Conservation (phyloP, 179 eudicot genomes). For the Silene vulgaris region DNA sequence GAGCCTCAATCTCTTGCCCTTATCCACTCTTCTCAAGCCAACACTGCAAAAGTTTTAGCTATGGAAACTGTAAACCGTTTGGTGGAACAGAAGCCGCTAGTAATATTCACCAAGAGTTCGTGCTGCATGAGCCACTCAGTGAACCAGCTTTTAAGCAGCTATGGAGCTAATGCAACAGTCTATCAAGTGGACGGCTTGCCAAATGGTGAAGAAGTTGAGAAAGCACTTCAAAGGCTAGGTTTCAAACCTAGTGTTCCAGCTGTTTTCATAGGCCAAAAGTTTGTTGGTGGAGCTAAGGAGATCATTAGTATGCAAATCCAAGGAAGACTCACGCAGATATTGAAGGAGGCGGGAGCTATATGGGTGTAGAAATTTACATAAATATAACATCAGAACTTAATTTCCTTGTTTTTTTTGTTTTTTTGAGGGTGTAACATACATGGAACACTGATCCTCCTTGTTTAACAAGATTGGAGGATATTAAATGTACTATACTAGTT, state of each 20-base stretch:
- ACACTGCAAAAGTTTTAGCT: not conserved
- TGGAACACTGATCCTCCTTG: not conserved
- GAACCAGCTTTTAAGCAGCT: slow-evolving; percentile 29
- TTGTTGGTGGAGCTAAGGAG: slow-evolving; percentile 38
- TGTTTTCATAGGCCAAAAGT: slow-evolving; percentile 28
- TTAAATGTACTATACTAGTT: slow-evolving; percentile 2
- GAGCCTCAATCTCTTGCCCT: not conserved
- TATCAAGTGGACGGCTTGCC: slow-evolving; percentile 31
- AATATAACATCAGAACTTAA: not conserved
- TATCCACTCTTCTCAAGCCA: not conserved
- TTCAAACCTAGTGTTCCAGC: slow-evolving; percentile 28
- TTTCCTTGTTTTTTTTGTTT: not conserved
- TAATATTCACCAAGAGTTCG: slow-evolving; percentile 36
- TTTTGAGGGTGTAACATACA: not conserved
- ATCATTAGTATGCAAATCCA: slow-evolving; percentile 32
- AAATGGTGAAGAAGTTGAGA: slow-evolving; percentile 29
- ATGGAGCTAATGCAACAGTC: slow-evolving; percentile 34
- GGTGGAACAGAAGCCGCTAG: slow-evolving; percentile 31
- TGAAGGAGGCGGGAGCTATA: slow-evolving; percentile 33
- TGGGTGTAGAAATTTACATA: slow-evolving; percentile 26
- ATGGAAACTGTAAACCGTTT: slow-evolving; percentile 26
- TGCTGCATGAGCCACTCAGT: slow-evolving; percentile 40
- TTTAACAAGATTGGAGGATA: not conserved
- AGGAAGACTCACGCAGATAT: slow-evolving; percentile 29
- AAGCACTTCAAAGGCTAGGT: slow-evolving; percentile 31